These are phyloP conservation scores for Metschnikowia gruessii DNA, from an alignment of 805 yeast species.

Conservation along the genomic window DNA sequence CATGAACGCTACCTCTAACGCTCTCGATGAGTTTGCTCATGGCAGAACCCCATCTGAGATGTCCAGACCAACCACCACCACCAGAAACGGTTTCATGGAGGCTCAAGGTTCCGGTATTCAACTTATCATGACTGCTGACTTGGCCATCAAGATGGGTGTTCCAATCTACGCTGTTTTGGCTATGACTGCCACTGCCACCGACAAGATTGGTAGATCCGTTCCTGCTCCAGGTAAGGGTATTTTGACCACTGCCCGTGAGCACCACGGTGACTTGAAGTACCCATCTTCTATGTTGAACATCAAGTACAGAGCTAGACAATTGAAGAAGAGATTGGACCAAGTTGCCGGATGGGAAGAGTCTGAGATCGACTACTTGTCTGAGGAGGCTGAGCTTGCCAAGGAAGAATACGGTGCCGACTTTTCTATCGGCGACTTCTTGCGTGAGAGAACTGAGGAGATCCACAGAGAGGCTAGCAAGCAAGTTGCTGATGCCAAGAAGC, in stretches of 20 bases:
- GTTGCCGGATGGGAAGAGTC: constrained; percentile 80
- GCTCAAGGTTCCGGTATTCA: constrained; percentile 99
- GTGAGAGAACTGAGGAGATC: constrained; percentile 86
- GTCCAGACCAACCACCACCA: constrained; percentile 97
- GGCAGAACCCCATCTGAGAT: constrained; percentile 98
- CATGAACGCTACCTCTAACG: constrained; percentile 97
- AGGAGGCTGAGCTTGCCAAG: constrained; percentile 60
- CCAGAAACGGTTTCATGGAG: constrained; percentile 98
- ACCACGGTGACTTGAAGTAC: constrained; percentile 75
- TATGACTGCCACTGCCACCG: constrained; percentile 94
- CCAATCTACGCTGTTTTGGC: constrained; percentile 97
- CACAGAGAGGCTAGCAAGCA: constrained; percentile 82
- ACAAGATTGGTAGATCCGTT: constrained; percentile 97
- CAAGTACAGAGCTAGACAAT: constrained; percentile 90
- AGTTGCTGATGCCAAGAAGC: constrained; percentile 81
- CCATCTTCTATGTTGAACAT: constrained; percentile 80
- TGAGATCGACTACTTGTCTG: constrained; percentile 67
- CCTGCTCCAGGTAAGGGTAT: constrained; percentile 99
- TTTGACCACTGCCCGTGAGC: constrained; percentile 95
- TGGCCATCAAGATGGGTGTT: constrained; percentile 97
- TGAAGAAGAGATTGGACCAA: constrained; percentile 72
- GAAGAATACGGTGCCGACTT: constrained; percentile 51
- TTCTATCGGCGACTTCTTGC: constrained; percentile 49
- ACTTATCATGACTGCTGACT: constrained; percentile 89
- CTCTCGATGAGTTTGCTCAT: constrained; percentile 81